Base-by-base conservation (phyloP, 1,284 basidiomycete genomes). In the Irpex lacteus region DNA sequence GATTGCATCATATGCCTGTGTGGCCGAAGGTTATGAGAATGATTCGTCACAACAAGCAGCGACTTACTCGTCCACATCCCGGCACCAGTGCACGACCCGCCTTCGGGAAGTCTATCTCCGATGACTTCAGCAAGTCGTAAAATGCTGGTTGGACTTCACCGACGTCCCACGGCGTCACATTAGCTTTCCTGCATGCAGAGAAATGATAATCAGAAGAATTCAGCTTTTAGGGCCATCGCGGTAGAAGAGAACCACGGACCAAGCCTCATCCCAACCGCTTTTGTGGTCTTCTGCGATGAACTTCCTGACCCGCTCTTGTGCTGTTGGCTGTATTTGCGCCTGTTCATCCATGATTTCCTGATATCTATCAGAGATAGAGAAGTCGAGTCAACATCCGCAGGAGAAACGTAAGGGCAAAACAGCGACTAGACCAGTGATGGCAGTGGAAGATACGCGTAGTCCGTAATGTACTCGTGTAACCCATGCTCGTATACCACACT, bases 161-260 rank as follows among this genome's bases (percentile, higher is more conserved):
- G 9, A 73, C 70, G 69, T 92, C 89, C 89, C 90, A 93, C 9
- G 89, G 89, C 0, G 85, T 90, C 7, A 85, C 67, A 0, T 81
- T 80, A 44, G 79, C 71, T 69, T 83, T 77, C 88, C 89, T 90
- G 38, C 19, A 56, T 18, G 9, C 36, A 13, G 21, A 54, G 15
- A 11, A 59, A 36, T 19, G 38, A 26, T 38, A 50, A 40, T n/a
- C 15, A 32, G 59, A 58, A 54, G 21, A 15, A 7, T 11, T 34
- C 36, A 9, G 50, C 50, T 2, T 47, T 47, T 47, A 47, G 11
- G 40, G 40, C n/a, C 40, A 47, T 53, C 19, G 18, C 9, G 50
- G 21, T 26, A 53, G 19, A 53, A 53, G 50, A 53, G 50, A 53
- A 53, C 18, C n/a, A 58, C 60, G 11, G 52, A 75, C 75, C 75